Evolutionary conservation across 306 rosid genomes (phyloP).

Genomic region (Glycine latifolia): DNA sequence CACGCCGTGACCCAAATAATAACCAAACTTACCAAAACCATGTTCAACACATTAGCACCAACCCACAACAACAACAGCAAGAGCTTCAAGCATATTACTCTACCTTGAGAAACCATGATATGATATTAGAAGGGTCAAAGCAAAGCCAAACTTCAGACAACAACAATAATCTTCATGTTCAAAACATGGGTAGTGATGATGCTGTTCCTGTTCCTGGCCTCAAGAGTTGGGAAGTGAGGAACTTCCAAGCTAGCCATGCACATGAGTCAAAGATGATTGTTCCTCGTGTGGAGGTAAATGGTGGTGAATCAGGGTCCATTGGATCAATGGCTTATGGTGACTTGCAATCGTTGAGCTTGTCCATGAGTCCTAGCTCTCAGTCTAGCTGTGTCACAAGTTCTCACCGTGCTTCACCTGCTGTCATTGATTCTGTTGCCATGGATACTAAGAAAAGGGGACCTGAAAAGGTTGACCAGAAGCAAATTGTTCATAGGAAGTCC

Average conservation of each 20-base stretch:
- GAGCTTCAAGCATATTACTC: constrained; percentile 53
- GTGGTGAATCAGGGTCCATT: constrained; percentile 63
- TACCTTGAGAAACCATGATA: constrained; percentile 49
- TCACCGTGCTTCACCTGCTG: constrained; percentile 58
- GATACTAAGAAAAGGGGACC: constrained; percentile 83
- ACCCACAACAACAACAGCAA: constrained; percentile 51
- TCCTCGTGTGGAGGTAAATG: constrained; percentile 59
- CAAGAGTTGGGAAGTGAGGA: constrained; percentile 69
- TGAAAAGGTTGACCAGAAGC: constrained; percentile 72
- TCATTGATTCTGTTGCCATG: constrained; percentile 56
- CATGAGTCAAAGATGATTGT: constrained; percentile 59
- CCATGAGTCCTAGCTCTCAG: constrained; percentile 89
- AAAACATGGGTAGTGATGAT: constrained; percentile 50
- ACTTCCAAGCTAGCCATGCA: constrained; percentile 46
- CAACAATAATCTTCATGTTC: constrained; percentile 55
- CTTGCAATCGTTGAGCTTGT: constrained; percentile 74
- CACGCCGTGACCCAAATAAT: constrained; percentile 52
- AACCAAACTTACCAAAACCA: constrained; percentile 55
- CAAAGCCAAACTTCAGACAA: constrained; percentile 52
- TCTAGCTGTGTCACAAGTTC: constrained; percentile 80
- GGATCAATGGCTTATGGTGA: constrained; percentile 69
- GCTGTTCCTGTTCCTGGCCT: constrained; percentile 41
- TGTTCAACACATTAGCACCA: constrained; percentile 41
- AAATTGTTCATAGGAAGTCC: constrained; percentile 85
- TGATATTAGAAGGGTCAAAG: constrained; percentile 55